Conservation (phyloP, 106 monocot genomes). For the Phalaenopsis equestris region DNA sequence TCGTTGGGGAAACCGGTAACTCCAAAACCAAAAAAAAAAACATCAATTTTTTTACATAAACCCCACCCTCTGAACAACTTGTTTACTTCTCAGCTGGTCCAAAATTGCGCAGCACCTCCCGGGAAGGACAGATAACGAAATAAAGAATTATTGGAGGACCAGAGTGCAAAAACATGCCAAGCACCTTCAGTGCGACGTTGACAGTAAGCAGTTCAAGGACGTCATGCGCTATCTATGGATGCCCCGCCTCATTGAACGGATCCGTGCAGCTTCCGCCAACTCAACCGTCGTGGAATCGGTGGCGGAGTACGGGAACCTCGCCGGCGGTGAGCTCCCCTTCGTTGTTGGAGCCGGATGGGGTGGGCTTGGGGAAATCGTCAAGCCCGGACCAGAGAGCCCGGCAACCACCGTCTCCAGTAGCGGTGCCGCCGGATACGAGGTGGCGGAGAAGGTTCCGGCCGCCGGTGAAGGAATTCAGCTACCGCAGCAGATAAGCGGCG, state of each 20-base stretch:
- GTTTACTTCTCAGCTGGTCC: constrained; percentile 45
- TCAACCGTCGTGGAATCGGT: background rate
- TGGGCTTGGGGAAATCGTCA: background rate
- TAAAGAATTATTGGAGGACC: constrained; percentile 95
- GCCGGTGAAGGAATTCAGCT: background rate
- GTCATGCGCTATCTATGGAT: constrained; percentile 42
- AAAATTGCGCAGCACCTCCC: constrained; percentile 84
- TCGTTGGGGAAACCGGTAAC: constrained; percentile 60
- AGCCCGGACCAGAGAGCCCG: constrained; percentile 15
- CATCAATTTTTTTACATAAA: too few species aligned
- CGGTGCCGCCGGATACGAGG: background rate
- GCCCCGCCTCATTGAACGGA: constrained; percentile 68
- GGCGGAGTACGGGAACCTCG: background rate
- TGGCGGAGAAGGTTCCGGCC: background rate
- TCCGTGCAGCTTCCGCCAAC: constrained; percentile 29
- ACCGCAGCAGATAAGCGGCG: background rate
- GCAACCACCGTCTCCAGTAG: constrained; percentile 3
- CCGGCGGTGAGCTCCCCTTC: background rate
- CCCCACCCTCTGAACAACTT: too few species aligned
- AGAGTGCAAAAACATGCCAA: constrained; percentile 86
- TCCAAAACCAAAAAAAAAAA: too few species aligned
- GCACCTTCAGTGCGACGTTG: constrained; percentile 34
- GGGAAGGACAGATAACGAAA: constrained; percentile 76
- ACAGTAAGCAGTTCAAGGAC: constrained; percentile 2
- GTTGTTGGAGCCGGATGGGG: background rate